Conservation (phyloP, 1,139 yeast species). For the Kazachstania sp. region DNA sequence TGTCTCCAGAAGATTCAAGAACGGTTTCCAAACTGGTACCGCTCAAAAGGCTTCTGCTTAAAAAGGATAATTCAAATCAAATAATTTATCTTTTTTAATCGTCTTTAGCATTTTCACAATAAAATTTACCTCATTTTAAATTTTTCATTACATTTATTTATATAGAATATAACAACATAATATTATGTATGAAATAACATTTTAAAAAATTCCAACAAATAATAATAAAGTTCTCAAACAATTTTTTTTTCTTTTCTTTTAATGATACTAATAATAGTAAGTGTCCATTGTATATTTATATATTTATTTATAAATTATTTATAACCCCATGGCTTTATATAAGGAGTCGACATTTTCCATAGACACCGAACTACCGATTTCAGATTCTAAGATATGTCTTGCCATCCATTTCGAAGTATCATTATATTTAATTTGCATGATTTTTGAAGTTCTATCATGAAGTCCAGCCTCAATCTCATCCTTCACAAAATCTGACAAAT, state of each 20-base stretch:
- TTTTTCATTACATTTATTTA: not conserved
- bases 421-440: conserved; percentile 38
- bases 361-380: conserved; percentile 43
- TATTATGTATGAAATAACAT: no score
- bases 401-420: conserved; percentile 60
- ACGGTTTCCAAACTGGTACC: conserved; percentile 88
- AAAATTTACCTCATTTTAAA: not conserved
- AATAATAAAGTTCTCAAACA: no score
- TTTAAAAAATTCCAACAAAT: no score
- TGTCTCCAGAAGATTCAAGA: conserved; percentile 96
- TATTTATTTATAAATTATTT: conserved; percentile 11
- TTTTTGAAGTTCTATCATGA: conserved; percentile 12
- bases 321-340: conserved; percentile 54
- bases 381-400: conserved; percentile 53
- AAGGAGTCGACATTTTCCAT: conserved; percentile 75
- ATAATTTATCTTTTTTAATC: not conserved
- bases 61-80: not conserved
- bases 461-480: conserved; percentile 15
- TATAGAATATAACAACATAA: not conserved
- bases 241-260: no score
- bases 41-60: conserved; percentile 31
- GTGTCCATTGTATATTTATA: no score
- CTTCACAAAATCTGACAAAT: conserved; percentile 20
- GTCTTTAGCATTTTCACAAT: not conserved
- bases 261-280: no score